These are phyloP conservation scores for Asterionellopsis glacialis DNA, from an alignment of 108 stramenopile genomes.

Conservation along the genomic window DNA sequence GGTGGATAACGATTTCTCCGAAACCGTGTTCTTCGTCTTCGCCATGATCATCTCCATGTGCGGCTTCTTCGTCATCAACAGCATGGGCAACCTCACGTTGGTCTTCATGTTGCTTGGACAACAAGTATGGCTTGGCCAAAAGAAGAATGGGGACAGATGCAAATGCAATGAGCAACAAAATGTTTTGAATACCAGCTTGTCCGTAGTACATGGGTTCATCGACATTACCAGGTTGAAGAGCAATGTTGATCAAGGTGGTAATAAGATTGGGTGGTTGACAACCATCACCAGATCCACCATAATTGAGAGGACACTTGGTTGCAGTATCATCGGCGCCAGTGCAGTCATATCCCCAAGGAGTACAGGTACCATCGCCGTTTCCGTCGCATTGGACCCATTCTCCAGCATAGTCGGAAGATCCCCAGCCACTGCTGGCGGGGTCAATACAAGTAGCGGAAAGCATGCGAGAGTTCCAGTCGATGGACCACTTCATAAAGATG, in stretches of 20 bases:
- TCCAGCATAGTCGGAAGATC: slow-evolving; percentile 59
- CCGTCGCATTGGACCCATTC: slow-evolving; percentile 62
- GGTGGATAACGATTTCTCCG: slow-evolving; percentile 92
- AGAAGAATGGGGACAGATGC: slow-evolving; percentile 90
- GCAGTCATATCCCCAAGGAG: slow-evolving; percentile 80
- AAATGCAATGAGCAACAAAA: slow-evolving; percentile 88
- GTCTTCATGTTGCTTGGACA: slow-evolving; percentile 42
- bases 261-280: slow-evolving; percentile 98
- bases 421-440: slow-evolving; percentile 65
- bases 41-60: slow-evolving; percentile 50
- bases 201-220: slow-evolving; percentile 94
- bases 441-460: slow-evolving; percentile 88
- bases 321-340: slow-evolving; percentile 48
- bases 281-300: slow-evolving; percentile 91
- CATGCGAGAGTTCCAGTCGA: slow-evolving; percentile 96
- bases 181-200: slow-evolving; percentile 81
- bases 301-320: slow-evolving; percentile 84
- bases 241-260: slow-evolving; percentile 96
- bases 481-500: slow-evolving; percentile 97
- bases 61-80: slow-evolving; percentile 42
- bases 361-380: slow-evolving; percentile 60
- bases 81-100: slow-evolving; percentile 13
- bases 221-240: slow-evolving; percentile 88
- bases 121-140: slow-evolving; percentile 88
- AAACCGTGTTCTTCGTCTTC: slow-evolving; percentile 80